These are phyloP conservation scores for Xerocomellus dryophilus DNA, from an alignment of 768 basidiomycete genomes.

Conservation along the genomic window DNA sequence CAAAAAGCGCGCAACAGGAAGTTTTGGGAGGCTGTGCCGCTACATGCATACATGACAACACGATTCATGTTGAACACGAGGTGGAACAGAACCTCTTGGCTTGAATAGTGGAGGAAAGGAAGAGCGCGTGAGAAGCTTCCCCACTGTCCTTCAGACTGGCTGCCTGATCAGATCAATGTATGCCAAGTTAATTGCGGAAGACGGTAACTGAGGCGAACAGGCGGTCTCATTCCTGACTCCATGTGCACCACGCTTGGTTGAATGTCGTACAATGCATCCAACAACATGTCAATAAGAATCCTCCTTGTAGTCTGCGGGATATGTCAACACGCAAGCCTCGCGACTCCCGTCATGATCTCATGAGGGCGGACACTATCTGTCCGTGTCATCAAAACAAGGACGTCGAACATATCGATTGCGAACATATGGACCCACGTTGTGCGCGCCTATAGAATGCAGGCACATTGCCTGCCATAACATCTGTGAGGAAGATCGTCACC, in stretches of 20 bases:
- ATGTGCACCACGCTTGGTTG: neutral
- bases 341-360: neutral
- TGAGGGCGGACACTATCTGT: neutral
- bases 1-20: constrained; percentile 1
- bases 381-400: constrained; percentile 24
- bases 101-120: constrained; percentile 7
- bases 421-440: constrained; percentile 12
- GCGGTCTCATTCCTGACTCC: neutral
- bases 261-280: constrained; percentile 6
- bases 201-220: constrained; percentile 3
- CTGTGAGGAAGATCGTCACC: constrained; percentile 18
- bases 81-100: constrained; percentile 13
- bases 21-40: constrained; percentile 9
- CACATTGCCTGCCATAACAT: constrained; percentile 18
- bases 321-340: constrained; percentile 3
- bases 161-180: constrained; percentile 11
- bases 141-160: constrained; percentile 4
- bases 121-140: constrained; percentile 10
- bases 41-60: constrained; percentile 13
- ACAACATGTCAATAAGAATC: neutral
- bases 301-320: neutral
- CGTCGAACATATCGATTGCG: constrained; percentile 6
- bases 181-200: constrained; percentile 2
- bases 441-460: constrained; percentile 12
- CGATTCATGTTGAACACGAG: constrained; percentile 26